Evolutionary conservation across 345 rosid species (phyloP).

Genomic region (Geranium rotundifolium): DNA sequence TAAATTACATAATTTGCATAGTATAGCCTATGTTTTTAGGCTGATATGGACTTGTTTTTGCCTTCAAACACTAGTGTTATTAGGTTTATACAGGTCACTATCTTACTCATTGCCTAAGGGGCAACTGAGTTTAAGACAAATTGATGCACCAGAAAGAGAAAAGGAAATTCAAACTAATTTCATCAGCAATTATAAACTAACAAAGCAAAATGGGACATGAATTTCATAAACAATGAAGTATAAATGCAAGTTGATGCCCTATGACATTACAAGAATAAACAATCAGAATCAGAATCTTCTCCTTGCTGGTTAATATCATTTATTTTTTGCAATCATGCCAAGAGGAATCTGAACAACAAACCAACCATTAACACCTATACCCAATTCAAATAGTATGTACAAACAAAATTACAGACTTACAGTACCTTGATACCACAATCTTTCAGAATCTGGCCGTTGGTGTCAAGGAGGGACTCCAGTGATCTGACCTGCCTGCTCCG

Average conservation of each 20-base stretch:
- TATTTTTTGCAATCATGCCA: too few species aligned
- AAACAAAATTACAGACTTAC: too few species aligned
- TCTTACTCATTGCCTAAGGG: constrained; percentile 1
- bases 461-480: constrained; percentile 12
- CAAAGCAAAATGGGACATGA: constrained; percentile 13
- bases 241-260: neutral
- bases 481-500: constrained; percentile 16
- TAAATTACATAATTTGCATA: too few species aligned
- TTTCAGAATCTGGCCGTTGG: constrained; percentile 8
- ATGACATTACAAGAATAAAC: neutral
- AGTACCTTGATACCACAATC: neutral
- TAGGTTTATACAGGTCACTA: constrained; percentile 3
- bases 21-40: too few species aligned
- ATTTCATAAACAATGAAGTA: constrained; percentile 12
- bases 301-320: neutral
- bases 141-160: constrained; percentile 18
- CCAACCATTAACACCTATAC: too few species aligned
- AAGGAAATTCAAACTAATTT: constrained; percentile 24
- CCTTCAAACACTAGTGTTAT: neutral
- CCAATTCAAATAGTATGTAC: too few species aligned
- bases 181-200: constrained; percentile 16
- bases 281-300: neutral
- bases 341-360: too few species aligned
- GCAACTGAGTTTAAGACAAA: constrained; percentile 7
- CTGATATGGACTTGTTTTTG: too few species aligned